Percentiles rank a stretch among this genome's conserved stretches.
These are phyloP conservation scores for Pseudogymnoascus sp. DNA, from an alignment of 2,329 filamentous ascomycete species.

Conservation along the genomic window DNA sequence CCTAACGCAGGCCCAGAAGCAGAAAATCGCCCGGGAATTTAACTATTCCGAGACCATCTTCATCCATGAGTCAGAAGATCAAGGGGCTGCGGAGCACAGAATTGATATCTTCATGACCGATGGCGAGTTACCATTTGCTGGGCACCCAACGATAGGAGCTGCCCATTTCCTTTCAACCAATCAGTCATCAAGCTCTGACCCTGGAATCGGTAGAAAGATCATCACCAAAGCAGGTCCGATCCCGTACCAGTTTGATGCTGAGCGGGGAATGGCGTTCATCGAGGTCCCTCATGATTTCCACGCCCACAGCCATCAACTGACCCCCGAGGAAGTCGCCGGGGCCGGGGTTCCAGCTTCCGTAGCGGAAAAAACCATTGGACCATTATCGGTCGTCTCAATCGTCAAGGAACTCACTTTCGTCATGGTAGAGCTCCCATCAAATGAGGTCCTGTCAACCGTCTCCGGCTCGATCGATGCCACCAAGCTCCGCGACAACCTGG, in stretches of 20 bases:
- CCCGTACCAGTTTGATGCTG: constrained; percentile 29
- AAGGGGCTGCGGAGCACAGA: constrained; percentile 30
- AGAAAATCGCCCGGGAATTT: constrained; percentile 53
- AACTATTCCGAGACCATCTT: constrained; percentile 59
- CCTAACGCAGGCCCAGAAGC: constrained; percentile 46
- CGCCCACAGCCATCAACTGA: constrained; percentile 41
- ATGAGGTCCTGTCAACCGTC: constrained; percentile 38
- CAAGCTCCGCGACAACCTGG: constrained; percentile 28
- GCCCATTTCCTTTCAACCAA: constrained; percentile 39
- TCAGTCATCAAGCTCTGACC: constrained; percentile 18
- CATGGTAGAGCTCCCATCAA: constrained; percentile 51
- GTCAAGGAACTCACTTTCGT: constrained; percentile 69
- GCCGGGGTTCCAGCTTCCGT: constrained; percentile 6
- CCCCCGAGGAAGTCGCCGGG: constrained; percentile 24
- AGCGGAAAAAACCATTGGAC: constrained; percentile 33
- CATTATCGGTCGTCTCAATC: constrained; percentile 46
- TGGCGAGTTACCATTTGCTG: constrained; percentile 52
- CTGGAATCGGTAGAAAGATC: constrained; percentile 29
- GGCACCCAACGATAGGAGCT: constrained; percentile 53
- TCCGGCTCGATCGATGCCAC: constrained; percentile 35
- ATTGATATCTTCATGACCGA: constrained; percentile 53
- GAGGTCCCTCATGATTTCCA: constrained; percentile 60
- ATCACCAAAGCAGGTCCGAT: constrained; percentile 51
- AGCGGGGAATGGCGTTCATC: constrained; percentile 47
- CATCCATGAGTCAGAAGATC: constrained; percentile 37